Percentiles rank a stretch among this genome's conserved stretches.
Conservation (phyloP, 768 basidiomycete species). For the Dacryopinax primogenitus region DNA sequence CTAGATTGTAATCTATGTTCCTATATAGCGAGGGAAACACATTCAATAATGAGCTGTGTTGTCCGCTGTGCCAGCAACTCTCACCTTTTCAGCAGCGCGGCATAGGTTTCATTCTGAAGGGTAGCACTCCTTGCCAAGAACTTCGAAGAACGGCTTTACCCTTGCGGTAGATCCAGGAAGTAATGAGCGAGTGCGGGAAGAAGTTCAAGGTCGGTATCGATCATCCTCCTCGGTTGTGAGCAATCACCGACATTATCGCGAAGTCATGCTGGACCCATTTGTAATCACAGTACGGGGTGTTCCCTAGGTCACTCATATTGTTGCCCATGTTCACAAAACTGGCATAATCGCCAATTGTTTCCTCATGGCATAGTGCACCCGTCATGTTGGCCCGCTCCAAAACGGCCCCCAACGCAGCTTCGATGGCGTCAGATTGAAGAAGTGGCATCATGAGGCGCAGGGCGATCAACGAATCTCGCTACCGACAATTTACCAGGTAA, state of each 20-base stretch:
- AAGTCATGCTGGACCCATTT: constrained; percentile 20
- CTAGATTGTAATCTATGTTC: constrained; percentile 32
- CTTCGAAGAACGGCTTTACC: constrained; percentile 25
- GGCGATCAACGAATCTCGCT: constrained; percentile 34
- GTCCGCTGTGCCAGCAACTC: neutral
- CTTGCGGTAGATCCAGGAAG: constrained; percentile 35
- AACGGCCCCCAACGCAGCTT: constrained; percentile 35
- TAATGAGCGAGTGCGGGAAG: constrained; percentile 34
- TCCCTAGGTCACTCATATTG: constrained; percentile 29
- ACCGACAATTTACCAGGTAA: neutral
- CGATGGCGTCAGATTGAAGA: constrained; percentile 31
- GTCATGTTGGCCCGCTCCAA: constrained; percentile 33
- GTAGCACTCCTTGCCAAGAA: constrained; percentile 30
- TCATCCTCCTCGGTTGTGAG: constrained; percentile 27
- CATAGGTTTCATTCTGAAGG: constrained; percentile 33
- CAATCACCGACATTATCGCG: neutral
- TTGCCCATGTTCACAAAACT: constrained; percentile 33
- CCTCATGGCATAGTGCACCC: constrained; percentile 36
- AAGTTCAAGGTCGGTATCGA: constrained; percentile 35
- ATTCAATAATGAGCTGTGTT: neutral
- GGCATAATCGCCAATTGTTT: constrained; percentile 31
- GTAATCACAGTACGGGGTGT: constrained; percentile 32
- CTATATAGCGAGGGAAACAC: constrained; percentile 14
- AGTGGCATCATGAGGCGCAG: constrained; percentile 33
- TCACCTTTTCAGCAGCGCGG: constrained; percentile 29